Evolutionary conservation across 2,329 filamentous ascomycete species (phyloP), one percentile per base, ranked within the genome.

Genomic region (Sphaerulina populicola): DNA sequence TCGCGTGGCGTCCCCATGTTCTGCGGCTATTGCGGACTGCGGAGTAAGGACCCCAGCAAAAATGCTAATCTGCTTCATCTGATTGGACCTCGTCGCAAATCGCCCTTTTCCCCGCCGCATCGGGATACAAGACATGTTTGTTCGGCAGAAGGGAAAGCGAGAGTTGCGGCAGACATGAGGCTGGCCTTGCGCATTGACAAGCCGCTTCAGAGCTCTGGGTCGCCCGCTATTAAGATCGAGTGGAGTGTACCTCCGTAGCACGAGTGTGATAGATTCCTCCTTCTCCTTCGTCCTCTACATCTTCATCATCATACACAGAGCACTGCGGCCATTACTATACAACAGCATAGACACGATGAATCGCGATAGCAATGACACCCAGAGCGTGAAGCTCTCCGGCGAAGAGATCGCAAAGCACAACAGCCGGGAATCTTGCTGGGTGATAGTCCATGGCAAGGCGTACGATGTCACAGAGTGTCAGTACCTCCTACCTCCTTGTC

Each of bases 381-480:
- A 71, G 59, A 59, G 57, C 48, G 58, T 61, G 33, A 72, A 74
- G 68, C 72, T 76, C 37, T 46, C 51, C 23, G 56, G 56, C 27
- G 71, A 75, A 38, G 76, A 81, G 54, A 72, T 87, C 53, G 80
- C 81, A 49, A 74, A 88, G 73, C 91, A 97, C 75, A 85, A 85
- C 72, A 84, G 75, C 62, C 78, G 79, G 62, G 81, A 94, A 61
- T 91, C 87, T 45, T 94, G 89, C 72, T 95, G 89, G 89, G 87
- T 94, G 41, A 87, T 94, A 64, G 80, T 94, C 54, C 86, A 94
- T 71, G 86, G 87, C 54, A 86, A 86, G 71, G 64, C 63, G 31
- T 66, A 94, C 72, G 88, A 94, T 75, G 87, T 66, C 11, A 65
- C 63, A 40, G 62, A 66, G 31, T 94, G 58, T 60, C 47, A 27